phyloP scores from a whole-genome alignment of 345 rosid species.

The Gossypium australe region DNA sequence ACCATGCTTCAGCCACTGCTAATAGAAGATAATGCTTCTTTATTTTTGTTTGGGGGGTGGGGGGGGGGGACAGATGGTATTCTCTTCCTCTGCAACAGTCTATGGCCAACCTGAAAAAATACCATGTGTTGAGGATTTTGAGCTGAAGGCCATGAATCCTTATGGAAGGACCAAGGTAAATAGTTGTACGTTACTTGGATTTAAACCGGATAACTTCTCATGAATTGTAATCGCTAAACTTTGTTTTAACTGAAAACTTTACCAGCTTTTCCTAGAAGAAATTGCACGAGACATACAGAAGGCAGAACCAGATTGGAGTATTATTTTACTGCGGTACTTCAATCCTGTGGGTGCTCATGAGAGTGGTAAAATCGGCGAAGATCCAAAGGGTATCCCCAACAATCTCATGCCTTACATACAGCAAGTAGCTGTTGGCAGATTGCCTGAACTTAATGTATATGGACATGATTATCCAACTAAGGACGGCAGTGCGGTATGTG shows the following conservation, averaged over 20 bases:
- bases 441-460: slow-evolving; percentile 88
- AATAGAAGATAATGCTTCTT: too few species aligned
- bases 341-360: slow-evolving; percentile 97
- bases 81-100: slow-evolving; percentile 94
- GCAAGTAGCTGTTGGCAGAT: slow-evolving; percentile 47
- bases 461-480: slow-evolving; percentile 86
- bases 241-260: neutral
- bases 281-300: slow-evolving; percentile 77
- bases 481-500: slow-evolving; percentile 49
- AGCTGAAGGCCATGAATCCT: slow-evolving; percentile 79
- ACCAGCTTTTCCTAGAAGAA: slow-evolving; percentile 85
- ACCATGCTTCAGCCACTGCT: too few species aligned
- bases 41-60: too few species aligned
- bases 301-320: slow-evolving; percentile 86
- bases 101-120: slow-evolving; percentile 90
- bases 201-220: too few species aligned
- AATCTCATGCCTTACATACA: slow-evolving; percentile 82
- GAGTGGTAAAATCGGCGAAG: slow-evolving; percentile 93
- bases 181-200: neutral
- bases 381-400: slow-evolving; percentile 90
- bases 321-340: slow-evolving; percentile 82
- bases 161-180: slow-evolving; percentile 91
- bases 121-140: slow-evolving; percentile 76
- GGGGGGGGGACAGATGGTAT: slow-evolving; percentile 52
- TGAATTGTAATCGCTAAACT: too few species aligned